Percentiles rank a stretch among this genome's conserved stretches.
Evolutionary conservation across 179 eudicot species (phyloP).

Genomic region (Beta macrorhiza): DNA sequence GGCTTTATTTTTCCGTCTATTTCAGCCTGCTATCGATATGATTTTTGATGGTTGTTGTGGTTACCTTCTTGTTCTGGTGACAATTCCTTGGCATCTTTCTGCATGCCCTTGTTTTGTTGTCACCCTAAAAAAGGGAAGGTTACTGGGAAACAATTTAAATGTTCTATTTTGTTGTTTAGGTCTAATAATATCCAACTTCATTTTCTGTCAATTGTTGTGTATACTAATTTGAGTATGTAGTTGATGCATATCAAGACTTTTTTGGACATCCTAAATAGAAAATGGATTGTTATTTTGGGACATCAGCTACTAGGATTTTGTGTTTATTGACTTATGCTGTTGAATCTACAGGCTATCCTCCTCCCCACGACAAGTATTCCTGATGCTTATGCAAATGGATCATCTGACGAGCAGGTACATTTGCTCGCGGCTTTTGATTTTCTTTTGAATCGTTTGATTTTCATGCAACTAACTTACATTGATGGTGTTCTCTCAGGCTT

Average conservation of each 20-base stretch:
- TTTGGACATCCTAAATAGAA: background rate
- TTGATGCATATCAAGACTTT: background rate
- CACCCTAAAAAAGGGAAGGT: background rate
- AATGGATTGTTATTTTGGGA: background rate
- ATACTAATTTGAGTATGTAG: background rate
- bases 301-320: background rate
- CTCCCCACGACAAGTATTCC: slow-evolving; percentile 65
- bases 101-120: background rate
- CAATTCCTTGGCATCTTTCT: background rate
- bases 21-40: background rate
- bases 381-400: slow-evolving; percentile 89
- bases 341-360: slow-evolving; percentile 55
- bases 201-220: background rate
- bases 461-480: slow-evolving; percentile 14
- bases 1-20: background rate
- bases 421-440: background rate
- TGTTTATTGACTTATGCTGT: background rate
- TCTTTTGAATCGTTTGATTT: background rate
- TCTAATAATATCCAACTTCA: background rate
- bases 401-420: slow-evolving; percentile 86
- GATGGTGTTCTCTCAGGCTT: slow-evolving; percentile 57
- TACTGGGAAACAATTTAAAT: background rate
- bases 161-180: background rate
- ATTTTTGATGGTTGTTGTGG: background rate
- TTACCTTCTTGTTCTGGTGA: background rate